A percentile compares a stretch with the other conserved stretches of the same genome.
Evolutionary conservation across 768 basidiomycete genomes (phyloP).

Genomic region (Russula virescens): DNA sequence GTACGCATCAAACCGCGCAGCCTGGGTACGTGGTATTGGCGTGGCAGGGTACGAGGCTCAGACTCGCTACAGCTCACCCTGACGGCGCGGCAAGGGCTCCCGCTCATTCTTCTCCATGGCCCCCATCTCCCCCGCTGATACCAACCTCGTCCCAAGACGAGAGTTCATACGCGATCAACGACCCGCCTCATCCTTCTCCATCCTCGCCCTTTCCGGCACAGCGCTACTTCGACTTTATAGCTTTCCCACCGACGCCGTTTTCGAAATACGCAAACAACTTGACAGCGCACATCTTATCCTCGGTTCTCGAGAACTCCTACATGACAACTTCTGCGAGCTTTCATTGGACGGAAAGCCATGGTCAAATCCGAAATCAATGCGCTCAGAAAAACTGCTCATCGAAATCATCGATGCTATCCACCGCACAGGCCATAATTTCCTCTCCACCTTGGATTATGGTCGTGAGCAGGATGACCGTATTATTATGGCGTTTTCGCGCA

Average conservation of each 20-base stretch:
- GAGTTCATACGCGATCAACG: conserved; percentile 64
- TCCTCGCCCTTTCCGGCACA: conserved; percentile 62
- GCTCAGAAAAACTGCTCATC: conserved; percentile 63
- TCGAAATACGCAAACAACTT: conserved; percentile 50
- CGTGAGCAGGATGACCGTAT: conserved; percentile 69
- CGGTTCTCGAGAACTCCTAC: conserved; percentile 47
- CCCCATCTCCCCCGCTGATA: conserved; percentile 35
- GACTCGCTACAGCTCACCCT: conserved; percentile 4
- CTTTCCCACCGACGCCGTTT: conserved; percentile 50
- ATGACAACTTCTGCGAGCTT: conserved; percentile 61
- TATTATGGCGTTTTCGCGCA: conserved; percentile 63
- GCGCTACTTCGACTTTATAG: conserved; percentile 65
- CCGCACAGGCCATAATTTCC: conserved; percentile 54
- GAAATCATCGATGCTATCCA: conserved; percentile 60
- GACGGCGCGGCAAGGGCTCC: conserved; percentile 20
- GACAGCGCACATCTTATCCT: conserved; percentile 41
- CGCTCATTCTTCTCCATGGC: conserved; percentile 18
- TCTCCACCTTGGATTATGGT: conserved; percentile 72
- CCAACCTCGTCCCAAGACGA: conserved; percentile 59
- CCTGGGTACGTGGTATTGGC: conserved; percentile 18
- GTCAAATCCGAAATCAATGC: conserved; percentile 58
- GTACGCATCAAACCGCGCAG: not conserved
- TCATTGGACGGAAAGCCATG: conserved; percentile 65
- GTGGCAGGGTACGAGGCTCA: conserved; percentile 13
- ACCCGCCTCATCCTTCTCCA: conserved; percentile 54